These are phyloP conservation scores for Nakaseomyces bracarensis DNA, from an alignment of 1,139 yeast genomes.

Conservation along the genomic window DNA sequence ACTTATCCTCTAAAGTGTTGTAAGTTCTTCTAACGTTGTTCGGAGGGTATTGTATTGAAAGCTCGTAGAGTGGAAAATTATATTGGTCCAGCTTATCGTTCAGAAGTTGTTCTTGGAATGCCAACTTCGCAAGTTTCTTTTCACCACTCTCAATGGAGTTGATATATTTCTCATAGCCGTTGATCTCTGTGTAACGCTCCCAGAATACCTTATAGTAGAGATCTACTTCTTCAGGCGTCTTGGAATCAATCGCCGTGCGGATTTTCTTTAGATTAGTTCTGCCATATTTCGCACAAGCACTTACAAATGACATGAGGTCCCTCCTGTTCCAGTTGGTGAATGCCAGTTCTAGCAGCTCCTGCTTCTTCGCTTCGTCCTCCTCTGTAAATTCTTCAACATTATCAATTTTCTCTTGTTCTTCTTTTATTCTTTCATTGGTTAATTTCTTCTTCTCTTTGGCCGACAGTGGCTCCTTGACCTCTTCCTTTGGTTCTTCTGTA, in stretches of 20 bases:
- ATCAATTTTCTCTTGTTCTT: conserved; percentile 61
- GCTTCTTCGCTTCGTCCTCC: conserved; percentile 62
- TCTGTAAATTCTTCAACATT: conserved; percentile 64
- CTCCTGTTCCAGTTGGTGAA: conserved; percentile 79
- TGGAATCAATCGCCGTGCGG: conserved; percentile 58
- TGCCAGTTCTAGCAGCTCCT: conserved; percentile 52
- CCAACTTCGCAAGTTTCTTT: conserved; percentile 57
- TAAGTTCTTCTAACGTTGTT: conserved; percentile 81
- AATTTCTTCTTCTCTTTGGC: conserved; percentile 21
- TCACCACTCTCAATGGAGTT: conserved; percentile 87
- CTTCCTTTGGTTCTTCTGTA: conserved; percentile 30
- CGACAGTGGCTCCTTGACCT: conserved; percentile 28
- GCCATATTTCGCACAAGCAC: conserved; percentile 74
- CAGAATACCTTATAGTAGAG: conserved; percentile 67
- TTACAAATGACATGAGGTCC: conserved; percentile 80
- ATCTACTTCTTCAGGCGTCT: conserved; percentile 60
- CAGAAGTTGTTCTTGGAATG: conserved; percentile 59
- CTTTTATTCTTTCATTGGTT: conserved; percentile 40
- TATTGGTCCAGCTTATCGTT: conserved; percentile 54
- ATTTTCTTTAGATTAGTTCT: conserved; percentile 54
- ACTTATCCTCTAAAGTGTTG: conserved; percentile 80
- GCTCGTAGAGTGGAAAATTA: conserved; percentile 65
- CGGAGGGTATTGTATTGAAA: conserved; percentile 79
- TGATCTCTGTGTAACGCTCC: conserved; percentile 61
- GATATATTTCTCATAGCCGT: conserved; percentile 78